These are phyloP conservation scores for Carex littledalei DNA, from an alignment of 176 grass and related monocot species.

Conservation along the genomic window DNA sequence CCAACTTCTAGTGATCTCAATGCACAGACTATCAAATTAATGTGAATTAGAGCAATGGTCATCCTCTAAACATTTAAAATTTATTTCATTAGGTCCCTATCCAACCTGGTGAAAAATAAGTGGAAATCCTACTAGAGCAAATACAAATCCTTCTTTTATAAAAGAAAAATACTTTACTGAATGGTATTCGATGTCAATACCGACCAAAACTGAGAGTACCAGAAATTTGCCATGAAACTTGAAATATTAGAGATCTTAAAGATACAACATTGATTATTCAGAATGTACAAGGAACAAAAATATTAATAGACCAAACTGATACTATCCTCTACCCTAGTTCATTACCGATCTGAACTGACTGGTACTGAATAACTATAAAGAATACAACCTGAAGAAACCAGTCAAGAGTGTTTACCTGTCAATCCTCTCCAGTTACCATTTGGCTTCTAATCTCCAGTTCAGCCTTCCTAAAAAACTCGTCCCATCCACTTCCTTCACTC, in stretches of 20 bases:
- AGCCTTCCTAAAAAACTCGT: constrained; percentile 77
- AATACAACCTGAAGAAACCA: background rate
- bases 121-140: background rate
- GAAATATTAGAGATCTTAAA: background rate
- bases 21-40: too few relatives aligned
- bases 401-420: background rate
- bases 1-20: too few relatives aligned
- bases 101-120: too few relatives aligned
- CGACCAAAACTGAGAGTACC: background rate
- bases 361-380: background rate
- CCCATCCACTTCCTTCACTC: constrained; percentile 85
- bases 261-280: background rate
- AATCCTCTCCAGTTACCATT: constrained; percentile 11
- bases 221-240: background rate
- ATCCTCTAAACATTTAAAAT: too few relatives aligned
- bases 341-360: background rate
- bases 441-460: constrained; percentile 65
- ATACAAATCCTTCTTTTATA: background rate
- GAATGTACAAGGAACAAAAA: background rate
- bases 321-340: background rate
- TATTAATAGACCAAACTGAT: background rate
- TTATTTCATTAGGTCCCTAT: too few relatives aligned
- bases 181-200: background rate
- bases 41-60: too few relatives aligned
- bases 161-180: background rate